Evolutionary conservation across 768 basidiomycete genomes (phyloP), one percentile per base, ranked within the genome.

Genomic region (Suillus weaverae): DNA sequence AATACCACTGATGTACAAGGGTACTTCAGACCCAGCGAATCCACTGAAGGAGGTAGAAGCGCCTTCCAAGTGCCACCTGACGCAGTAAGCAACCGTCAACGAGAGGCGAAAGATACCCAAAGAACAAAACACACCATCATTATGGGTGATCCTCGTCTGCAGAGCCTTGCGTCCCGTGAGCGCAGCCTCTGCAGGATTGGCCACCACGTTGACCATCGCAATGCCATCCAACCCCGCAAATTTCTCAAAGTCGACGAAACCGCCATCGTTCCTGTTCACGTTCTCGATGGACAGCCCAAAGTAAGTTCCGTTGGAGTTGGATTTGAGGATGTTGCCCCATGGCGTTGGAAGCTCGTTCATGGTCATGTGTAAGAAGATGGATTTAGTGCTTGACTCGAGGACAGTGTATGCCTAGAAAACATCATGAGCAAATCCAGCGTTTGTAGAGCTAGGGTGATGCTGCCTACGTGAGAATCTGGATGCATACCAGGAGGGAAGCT

Each of bases 231-330:
- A 77, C 8, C 95, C 96, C 63, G 92, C 86, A 84, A 98, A 91
- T 82, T 99, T 99, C 80, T 99, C 97, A 69, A 99, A 99, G 75
- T 99, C 97, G 39, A 95, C 95, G 71, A 84, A 99, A 5, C 97
- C 97, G 0, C 80, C 73, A 0, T 86, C 79, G 73, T 99, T 90
- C 20, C 97, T 86, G 76, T 99, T 99, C 62, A 92, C 97, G 69
- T 95, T 84, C 70, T 93, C 90, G 43, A 92, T 72, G 1, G 95
- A 93, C 16, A 95, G 75, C 30, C 91, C 89, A 73, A 94, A 99
- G 81, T 97, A 98, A 0, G 97, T 99, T 41, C 97, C 97, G 71
- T 99, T 99, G 33, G 92, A 97, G 76, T 99, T 98, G 38, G 96
- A 97, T 77, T 97, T 97, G 66, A 95, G 85, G 69, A 99, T 90